phyloP scores from a whole-genome alignment of 2,329 filamentous ascomycete genomes.

The Bisporella sp. region DNA sequence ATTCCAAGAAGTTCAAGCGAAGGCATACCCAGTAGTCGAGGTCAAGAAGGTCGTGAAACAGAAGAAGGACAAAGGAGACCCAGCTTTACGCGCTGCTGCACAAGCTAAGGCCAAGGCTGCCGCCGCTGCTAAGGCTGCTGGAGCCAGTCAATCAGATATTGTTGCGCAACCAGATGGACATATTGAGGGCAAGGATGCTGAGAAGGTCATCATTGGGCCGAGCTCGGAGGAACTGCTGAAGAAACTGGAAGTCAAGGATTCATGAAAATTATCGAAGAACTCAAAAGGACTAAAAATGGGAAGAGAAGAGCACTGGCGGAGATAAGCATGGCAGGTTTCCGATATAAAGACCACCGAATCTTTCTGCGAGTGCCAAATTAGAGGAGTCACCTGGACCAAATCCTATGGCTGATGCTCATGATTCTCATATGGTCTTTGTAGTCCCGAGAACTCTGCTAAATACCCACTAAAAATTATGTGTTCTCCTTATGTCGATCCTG shows the following conservation, averaged over 20 bases:
- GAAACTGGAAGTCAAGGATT: slow-evolving; percentile 20
- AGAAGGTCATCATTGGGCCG: slow-evolving; percentile 17
- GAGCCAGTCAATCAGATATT: slow-evolving; percentile 1
- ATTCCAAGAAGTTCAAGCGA: slow-evolving; percentile 71
- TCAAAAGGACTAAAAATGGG: too few species aligned
- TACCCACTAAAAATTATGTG: too few species aligned
- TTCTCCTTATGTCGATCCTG: too few species aligned
- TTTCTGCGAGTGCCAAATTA: too few species aligned
- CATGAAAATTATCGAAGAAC: slow-evolving; percentile 6
- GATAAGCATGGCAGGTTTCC: too few species aligned
- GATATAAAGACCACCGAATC: too few species aligned
- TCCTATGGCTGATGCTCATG: too few species aligned
- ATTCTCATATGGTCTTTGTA: too few species aligned
- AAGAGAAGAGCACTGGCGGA: too few species aligned
- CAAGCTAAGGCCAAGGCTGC: slow-evolving; percentile 16
- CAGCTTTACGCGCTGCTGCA: slow-evolving; percentile 24
- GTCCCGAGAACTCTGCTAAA: too few species aligned
- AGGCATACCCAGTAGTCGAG: slow-evolving; percentile 75
- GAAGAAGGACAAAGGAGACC: slow-evolving; percentile 35
- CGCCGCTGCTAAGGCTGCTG: neutral
- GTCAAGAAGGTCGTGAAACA: slow-evolving; percentile 71
- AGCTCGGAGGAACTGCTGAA: slow-evolving; percentile 20
- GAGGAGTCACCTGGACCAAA: too few species aligned
- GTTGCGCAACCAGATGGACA: slow-evolving; percentile 23
- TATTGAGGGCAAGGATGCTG: slow-evolving; percentile 18